A percentile compares a stretch with the other conserved stretches of the same genome.
phyloP scores from a whole-genome alignment of 345 rosid genomes.

The Salix exigua region DNA sequence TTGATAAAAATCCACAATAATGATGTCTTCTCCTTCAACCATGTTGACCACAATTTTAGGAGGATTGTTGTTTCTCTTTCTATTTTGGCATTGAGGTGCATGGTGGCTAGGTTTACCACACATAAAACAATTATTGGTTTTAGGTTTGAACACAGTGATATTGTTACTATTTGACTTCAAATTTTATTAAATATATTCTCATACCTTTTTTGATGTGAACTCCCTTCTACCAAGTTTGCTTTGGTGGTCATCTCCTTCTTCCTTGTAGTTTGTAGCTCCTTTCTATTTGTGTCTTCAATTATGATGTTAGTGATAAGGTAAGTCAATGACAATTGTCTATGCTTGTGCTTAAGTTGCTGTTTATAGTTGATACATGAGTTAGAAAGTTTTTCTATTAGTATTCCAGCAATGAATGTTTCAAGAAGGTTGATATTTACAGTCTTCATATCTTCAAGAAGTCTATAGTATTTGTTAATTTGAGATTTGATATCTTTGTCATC shows the following conservation, averaged over 20 bases:
- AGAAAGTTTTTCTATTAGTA: neutral
- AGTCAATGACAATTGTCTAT: neutral
- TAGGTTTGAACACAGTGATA: neutral
- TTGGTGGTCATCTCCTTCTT: neutral
- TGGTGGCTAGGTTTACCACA: neutral
- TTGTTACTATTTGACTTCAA: neutral
- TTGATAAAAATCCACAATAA: no score
- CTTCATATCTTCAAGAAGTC: neutral
- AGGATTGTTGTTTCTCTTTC: neutral
- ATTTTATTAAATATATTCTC: neutral
- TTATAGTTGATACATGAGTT: neutral
- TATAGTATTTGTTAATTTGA: neutral
- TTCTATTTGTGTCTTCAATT: no score
- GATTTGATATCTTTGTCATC: neutral
- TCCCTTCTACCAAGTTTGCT: neutral
- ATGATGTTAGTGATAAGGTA: neutral
- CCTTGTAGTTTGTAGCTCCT: neutral
- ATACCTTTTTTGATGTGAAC: neutral
- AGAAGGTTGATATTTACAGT: neutral
- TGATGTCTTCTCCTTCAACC: no score
- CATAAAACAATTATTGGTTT: neutral
- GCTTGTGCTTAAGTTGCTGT: neutral
- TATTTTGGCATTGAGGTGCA: neutral
- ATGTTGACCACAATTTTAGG: neutral
- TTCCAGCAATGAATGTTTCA: neutral